phyloP scores from a whole-genome alignment of 2,329 filamentous ascomycete species.

The Scolecobasidium constrictum region DNA sequence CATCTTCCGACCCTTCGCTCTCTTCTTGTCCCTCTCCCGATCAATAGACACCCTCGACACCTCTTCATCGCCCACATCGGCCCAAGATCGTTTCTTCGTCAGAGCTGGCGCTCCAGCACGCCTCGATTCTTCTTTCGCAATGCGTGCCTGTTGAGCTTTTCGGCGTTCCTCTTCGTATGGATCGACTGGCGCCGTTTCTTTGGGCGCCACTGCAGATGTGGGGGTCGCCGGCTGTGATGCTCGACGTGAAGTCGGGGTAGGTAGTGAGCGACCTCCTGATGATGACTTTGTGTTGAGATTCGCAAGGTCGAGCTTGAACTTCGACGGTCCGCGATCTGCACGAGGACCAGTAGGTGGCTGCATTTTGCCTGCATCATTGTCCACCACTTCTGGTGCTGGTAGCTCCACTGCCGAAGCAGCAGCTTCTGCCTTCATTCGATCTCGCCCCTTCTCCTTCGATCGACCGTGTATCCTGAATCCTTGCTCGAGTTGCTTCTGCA shows the following conservation, averaged over 20 bases:
- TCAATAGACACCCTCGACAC: constrained; percentile 37
- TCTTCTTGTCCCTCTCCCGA: constrained; percentile 31
- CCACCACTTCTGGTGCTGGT: background rate
- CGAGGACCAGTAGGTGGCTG: constrained; percentile 1
- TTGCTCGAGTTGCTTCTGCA: constrained; percentile 19
- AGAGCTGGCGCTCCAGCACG: constrained; percentile 41
- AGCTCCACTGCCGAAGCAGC: background rate
- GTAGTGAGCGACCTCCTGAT: constrained; percentile 11
- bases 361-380: background rate
- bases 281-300: constrained; percentile 10
- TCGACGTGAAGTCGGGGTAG: constrained; percentile 13
- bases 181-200: constrained; percentile 26
- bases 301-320: background rate
- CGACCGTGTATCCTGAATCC: constrained; percentile 38
- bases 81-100: constrained; percentile 32
- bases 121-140: constrained; percentile 58
- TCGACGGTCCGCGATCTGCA: background rate
- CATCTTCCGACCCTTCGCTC: constrained; percentile 31
- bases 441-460: constrained; percentile 16
- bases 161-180: constrained; percentile 62
- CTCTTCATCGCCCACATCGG: constrained; percentile 28
- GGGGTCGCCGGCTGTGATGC: constrained; percentile 9
- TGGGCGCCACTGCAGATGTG: constrained; percentile 10
- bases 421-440: background rate
- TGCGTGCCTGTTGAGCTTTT: constrained; percentile 52